Conservation (phyloP, 192 early-diverging fungal species). For the Backusella luteola region DNA sequence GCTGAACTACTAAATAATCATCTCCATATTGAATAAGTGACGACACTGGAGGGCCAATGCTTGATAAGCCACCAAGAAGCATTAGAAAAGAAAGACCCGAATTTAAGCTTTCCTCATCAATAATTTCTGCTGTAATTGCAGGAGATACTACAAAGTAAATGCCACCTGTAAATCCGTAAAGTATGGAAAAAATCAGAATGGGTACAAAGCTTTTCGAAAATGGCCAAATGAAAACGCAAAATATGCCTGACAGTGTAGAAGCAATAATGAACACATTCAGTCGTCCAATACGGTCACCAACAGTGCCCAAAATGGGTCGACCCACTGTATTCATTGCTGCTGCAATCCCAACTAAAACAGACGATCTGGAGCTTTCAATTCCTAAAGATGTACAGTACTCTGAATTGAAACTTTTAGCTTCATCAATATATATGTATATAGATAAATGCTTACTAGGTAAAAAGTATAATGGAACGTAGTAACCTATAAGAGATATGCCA, state of each 20-base stretch:
- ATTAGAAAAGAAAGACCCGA: constrained; percentile 22
- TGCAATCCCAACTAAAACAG: constrained; percentile 11
- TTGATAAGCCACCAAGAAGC: background rate
- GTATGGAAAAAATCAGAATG: constrained; percentile 20
- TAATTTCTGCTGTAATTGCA: constrained; percentile 27
- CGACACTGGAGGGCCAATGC: constrained; percentile 15
- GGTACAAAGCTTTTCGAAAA: constrained; percentile 15
- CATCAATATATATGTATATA: background rate
- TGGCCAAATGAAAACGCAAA: constrained; percentile 22
- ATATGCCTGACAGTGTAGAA: constrained; percentile 12
- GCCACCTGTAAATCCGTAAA: constrained; percentile 25
- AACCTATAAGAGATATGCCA: constrained; percentile 32
- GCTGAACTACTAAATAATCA: constrained; percentile 18
- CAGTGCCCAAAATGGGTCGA: constrained; percentile 7
- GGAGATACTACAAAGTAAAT: constrained; percentile 23
- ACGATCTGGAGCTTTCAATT: background rate
- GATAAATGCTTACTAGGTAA: constrained; percentile 28
- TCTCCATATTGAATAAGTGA: constrained; percentile 10
- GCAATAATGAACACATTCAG: constrained; percentile 25
- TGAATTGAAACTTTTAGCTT: background rate
- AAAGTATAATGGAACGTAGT: constrained; percentile 37
- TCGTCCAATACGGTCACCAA: constrained; percentile 28
- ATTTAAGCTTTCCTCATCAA: constrained; percentile 12
- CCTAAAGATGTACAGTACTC: constrained; percentile 21
- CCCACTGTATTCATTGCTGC: constrained; percentile 23